Base-by-base conservation (phyloP, 2,329 filamentous ascomycete genomes). In the Colletotrichum cereale region DNA sequence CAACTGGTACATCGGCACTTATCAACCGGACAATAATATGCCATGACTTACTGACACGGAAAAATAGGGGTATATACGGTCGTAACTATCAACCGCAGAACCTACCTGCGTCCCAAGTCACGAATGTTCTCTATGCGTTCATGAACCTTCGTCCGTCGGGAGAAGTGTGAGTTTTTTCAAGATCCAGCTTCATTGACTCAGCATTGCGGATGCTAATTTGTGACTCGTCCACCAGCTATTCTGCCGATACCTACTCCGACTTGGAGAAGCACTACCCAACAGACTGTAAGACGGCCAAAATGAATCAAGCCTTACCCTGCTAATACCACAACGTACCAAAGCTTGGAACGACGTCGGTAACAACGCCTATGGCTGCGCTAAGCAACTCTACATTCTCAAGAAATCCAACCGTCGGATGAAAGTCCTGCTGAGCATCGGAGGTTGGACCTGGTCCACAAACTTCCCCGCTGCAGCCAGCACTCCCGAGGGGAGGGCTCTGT, bases 61-160 rank as follows among this genome's bases (percentile, higher is more conserved):
- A 2, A 3, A 44, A 87, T n/a, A n/a, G 86, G 92, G 91, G 89
- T 52, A 93, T 94, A 62, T 96, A 97, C 77, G 90, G 84, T 31
- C 88, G 93, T 66, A 89, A 93, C 73, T 94, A 92, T 77, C 87
- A 92, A 67, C 92, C 93, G 0, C 87, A 91, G 62, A 86, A 94
- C 75, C 86, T 97, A 11, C 92, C 92, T 0, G 89, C 86, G 2
- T 85, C 89, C 2, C 85, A 94, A 73, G 83, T 97, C 62, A 96
- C 92, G 0, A 93, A 96, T 76, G 85, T 97, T 2, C 86, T 97
- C 2, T 97, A 89, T 77, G 88, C 94, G 2, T 97, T 97, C 80
- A 92, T 93, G 76, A 95, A 97, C 77, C 81, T 97, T 24, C 84
- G 85, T 11, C 79, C 88, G 0, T 88, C 92, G 64, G 95, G 95